phyloP scores from a whole-genome alignment of 257 asterid species.

The Nicotiana obtusifolia region DNA sequence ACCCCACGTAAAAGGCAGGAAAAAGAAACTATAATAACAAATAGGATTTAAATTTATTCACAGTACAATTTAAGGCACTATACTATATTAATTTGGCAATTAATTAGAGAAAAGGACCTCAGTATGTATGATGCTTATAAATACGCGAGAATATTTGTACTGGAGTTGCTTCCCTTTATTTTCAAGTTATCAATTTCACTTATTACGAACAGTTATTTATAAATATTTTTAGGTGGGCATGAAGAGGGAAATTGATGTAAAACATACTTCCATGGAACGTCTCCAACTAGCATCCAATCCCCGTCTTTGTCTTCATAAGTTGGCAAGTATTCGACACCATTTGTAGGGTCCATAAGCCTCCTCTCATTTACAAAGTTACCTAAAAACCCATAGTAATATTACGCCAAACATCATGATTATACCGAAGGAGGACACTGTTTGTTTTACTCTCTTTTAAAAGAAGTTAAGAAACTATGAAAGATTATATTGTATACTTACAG shows the following conservation, averaged over 20 bases:
- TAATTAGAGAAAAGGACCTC: too few species aligned
- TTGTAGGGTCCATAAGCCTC: slow-evolving; percentile 46
- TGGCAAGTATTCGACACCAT: slow-evolving; percentile 63
- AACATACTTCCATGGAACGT: slow-evolving; percentile 75
- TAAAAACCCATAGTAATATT: background rate
- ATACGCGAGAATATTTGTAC: background rate
- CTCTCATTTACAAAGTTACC: slow-evolving; percentile 49
- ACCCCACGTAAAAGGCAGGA: background rate
- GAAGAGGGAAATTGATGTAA: background rate
- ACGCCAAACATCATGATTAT: background rate
- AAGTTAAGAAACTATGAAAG: background rate
- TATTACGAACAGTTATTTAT: too few species aligned
- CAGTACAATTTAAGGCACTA: background rate
- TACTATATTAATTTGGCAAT: too few species aligned
- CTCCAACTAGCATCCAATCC: slow-evolving; percentile 86
- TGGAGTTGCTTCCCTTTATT: background rate
- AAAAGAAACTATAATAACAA: background rate
- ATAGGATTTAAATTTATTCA: background rate
- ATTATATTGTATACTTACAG: slow-evolving; percentile 26
- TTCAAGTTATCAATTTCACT: background rate
- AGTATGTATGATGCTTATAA: too few species aligned
- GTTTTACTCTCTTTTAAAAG: background rate
- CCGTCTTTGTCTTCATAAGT: slow-evolving; percentile 83
- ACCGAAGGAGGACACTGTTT: background rate
- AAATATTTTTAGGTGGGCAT: background rate